phyloP scores from a whole-genome alignment of 73 alveolate species.

The Breviolum minutum region DNA sequence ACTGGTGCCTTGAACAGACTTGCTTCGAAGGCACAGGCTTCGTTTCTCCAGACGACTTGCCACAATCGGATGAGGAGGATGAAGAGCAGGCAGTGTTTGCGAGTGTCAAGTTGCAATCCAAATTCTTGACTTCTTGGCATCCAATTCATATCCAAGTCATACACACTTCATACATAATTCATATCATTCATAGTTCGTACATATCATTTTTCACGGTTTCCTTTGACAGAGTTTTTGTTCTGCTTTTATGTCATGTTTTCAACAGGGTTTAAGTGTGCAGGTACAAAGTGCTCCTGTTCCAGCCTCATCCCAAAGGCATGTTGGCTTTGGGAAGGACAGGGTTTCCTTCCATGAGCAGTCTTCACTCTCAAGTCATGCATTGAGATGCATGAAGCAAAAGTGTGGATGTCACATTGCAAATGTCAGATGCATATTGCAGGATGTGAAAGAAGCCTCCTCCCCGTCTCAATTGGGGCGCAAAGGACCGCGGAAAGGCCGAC shows the following conservation, averaged over 20 bases:
- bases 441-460: constrained; percentile 18
- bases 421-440: background rate
- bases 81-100: background rate
- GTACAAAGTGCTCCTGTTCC: background rate
- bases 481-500: constrained; percentile 24
- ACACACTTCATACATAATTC: too few species aligned
- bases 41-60: constrained; percentile 10
- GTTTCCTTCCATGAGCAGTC: background rate
- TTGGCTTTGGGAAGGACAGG: constrained; percentile 22
- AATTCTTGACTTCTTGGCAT: too few species aligned
- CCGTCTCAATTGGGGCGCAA: background rate
- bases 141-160: too few species aligned
- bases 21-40: constrained; percentile 20
- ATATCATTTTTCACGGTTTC: too few species aligned
- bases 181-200: too few species aligned
- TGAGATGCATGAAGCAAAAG: background rate
- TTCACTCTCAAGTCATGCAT: background rate
- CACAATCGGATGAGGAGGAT: constrained; percentile 8
- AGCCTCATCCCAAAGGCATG: constrained; percentile 43
- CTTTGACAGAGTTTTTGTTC: too few species aligned
- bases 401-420: too few species aligned
- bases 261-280: constrained; percentile 5
- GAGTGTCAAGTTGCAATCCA: too few species aligned
- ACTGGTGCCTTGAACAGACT: too few species aligned
- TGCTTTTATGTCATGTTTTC: too few species aligned